Base-by-base conservation (phyloP, 164 flowering plant genomes). In the Chimonanthus praecox region DNA sequence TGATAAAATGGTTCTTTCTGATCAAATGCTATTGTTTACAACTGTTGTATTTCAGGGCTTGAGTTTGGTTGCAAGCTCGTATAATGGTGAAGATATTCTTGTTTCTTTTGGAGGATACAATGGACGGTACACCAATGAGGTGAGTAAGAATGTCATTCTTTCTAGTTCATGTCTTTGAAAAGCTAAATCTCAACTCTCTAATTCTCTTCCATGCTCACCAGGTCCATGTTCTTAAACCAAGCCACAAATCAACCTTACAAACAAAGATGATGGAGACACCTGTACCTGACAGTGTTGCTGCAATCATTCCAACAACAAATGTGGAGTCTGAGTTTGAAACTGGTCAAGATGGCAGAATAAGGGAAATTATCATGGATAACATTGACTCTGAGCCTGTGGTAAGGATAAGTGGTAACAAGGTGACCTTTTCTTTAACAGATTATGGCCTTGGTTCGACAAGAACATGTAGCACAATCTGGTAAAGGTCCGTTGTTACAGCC, bases 91-190 rank as follows among this genome's bases (percentile, higher is more conserved):
- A 87, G 98, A 96, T 79, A 79, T 94, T 65, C 88, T 96, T 70
- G 87, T 96, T 66, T 82, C 95, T 60, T 96, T 96, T 88, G 99
- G 99, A 81, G 99, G 99, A 77, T 96, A 96, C 76, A 94, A 94
- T 83, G 99, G 99, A 71, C 90, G 88, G 58, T 96, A 94, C 83
- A 96, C 80, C 88, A 94, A 88, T 76, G 99, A 94, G 95, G 99
- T 94, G n/a, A 65, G n/a, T 63, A 47, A 3, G 13, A 33, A 50
- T 15, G 5, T n/a, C 58, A 54, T 62, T 78, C 60, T 70, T 54
- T 66, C 21, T 43, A 18, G 71, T 49, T 63, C 47, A 3, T 20
- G 67, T 60, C 68, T 70, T 64, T 11, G 8, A 20, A 60, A 20
- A 11, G 11, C 60, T 33, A 11, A 43, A 54, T 61, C 9, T 58